A percentile compares a stretch with the other conserved stretches of the same genome.
phyloP scores from a whole-genome alignment of 176 grass and related monocot genomes.

The Ensete ventricosum region DNA sequence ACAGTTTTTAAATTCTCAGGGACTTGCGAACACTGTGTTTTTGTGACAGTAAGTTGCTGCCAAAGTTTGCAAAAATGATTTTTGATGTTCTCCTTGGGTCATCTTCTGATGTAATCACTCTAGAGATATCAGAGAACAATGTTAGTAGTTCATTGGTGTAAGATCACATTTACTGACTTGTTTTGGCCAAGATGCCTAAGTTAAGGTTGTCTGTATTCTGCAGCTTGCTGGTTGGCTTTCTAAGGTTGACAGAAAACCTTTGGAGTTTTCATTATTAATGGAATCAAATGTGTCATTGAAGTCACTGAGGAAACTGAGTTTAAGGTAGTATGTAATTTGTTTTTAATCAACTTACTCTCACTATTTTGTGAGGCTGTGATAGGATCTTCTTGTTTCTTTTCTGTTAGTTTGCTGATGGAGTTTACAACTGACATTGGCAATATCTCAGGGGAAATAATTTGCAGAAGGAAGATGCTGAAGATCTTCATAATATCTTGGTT shows the following conservation, averaged over 20 bases:
- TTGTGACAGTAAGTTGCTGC: conserved; percentile 37
- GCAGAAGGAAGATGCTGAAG: conserved; percentile 48
- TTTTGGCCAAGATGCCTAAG: background rate
- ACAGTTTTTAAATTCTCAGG: conserved; percentile 19
- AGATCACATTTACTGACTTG: background rate
- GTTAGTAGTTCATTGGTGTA: conserved; percentile 18
- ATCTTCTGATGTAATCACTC: conserved; percentile 22
- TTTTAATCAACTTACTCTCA: background rate
- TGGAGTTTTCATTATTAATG: conserved; percentile 21
- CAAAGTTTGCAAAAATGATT: conserved; percentile 24
- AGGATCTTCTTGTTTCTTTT: background rate
- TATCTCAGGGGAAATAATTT: conserved; percentile 69
- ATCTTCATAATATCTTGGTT: conserved; percentile 55
- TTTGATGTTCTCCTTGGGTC: conserved; percentile 27
- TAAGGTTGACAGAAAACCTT: conserved; percentile 16
- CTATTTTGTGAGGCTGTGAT: background rate
- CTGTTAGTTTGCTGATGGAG: conserved; percentile 10
- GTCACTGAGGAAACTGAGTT: conserved; percentile 26
- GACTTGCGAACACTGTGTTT: conserved; percentile 31
- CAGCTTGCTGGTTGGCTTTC: conserved; percentile 42
- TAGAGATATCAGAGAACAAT: conserved; percentile 46
- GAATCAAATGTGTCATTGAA: conserved; percentile 22
- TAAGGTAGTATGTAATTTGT: conserved; percentile 25
- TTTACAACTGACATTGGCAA: background rate
- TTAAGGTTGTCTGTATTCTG: conserved; percentile 1